These are phyloP conservation scores for Neopestalotiopsis clavispora DNA, from an alignment of 2,329 filamentous ascomycete genomes.

Conservation along the genomic window DNA sequence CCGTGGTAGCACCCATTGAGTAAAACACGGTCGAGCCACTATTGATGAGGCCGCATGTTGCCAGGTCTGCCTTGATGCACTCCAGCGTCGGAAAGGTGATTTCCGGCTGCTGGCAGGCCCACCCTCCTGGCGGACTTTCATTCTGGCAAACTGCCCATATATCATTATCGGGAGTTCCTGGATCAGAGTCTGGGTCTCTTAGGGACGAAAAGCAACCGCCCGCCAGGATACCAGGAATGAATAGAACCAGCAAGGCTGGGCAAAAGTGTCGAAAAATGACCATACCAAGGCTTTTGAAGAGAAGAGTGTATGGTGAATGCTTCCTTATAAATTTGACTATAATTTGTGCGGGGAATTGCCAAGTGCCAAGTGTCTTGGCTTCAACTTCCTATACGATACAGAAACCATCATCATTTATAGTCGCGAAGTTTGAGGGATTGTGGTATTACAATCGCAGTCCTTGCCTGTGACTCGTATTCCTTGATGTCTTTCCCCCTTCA, in stretches of 20 bases:
- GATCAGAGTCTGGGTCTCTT: constrained; percentile 5
- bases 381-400: neutral
- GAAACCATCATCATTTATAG: neutral
- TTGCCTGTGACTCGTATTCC: neutral
- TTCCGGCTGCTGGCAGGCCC: no score
- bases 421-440: neutral
- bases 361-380: neutral
- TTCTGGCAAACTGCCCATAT: neutral
- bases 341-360: neutral
- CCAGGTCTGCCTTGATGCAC: no score
- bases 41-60: no score
- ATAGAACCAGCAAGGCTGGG: neutral
- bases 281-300: neutral
- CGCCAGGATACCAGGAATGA: neutral
- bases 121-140: neutral
- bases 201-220: neutral
- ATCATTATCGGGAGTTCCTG: neutral
- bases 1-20: no score
- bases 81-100: no score
- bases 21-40: no score
- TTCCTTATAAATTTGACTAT: neutral
- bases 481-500: neutral
- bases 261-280: neutral
- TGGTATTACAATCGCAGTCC: neutral
- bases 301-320: neutral